Base-by-base conservation (phyloP, 2,329 filamentous ascomycete species). In the Penicillium sp. region DNA sequence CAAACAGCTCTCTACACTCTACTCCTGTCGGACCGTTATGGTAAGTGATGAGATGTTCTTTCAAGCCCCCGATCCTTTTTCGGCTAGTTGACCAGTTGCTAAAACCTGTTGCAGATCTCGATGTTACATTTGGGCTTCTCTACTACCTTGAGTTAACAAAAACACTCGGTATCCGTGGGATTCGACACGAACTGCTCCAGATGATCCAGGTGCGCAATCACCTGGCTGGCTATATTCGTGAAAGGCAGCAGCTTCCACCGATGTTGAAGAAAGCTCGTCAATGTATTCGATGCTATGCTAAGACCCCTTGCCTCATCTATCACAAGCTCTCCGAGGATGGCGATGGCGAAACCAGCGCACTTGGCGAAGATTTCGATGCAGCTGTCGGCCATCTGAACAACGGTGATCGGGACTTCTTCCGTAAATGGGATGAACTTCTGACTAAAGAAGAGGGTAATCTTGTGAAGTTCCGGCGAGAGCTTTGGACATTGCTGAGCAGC, bases 181-280 rank as follows among this genome's bases (percentile, higher is more conserved):
- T 97, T 57, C 86, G 91, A 38, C 88, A 91, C 65, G 94, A 99
- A 72, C 84, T 99, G 51, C 87, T 92, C 38, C 92, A 97, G 67
- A 96, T 99, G 92, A 89, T 99, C 58, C 93, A 97, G 80, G 89
- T 96, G 74, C 89, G 94, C 52, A 99, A 99, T 69, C 86, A 91
- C 64, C 80, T 99, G 19, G 92, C 93, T 3, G 89, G 89, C 65
- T 92, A 91, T 70, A 86, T 97, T 42, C 88, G 91, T 57, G 88
- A 95, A 70, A 86, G 90, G 58, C 87, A 89, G 62, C 86, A 91
- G 60, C 82, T 99, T 27, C 94, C 94, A 1, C 86, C 89, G 0
- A 94, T 99, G 88, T 82, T 95, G 56, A 89, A 88, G 71, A 91
- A 87, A 69, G 86, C 91, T 58, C 88, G 90, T 71, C 84, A 89